Evolutionary conservation across 2,329 filamentous ascomycete species (phyloP).

Genomic region (Pseudocercospora pini-densiflorae): DNA sequence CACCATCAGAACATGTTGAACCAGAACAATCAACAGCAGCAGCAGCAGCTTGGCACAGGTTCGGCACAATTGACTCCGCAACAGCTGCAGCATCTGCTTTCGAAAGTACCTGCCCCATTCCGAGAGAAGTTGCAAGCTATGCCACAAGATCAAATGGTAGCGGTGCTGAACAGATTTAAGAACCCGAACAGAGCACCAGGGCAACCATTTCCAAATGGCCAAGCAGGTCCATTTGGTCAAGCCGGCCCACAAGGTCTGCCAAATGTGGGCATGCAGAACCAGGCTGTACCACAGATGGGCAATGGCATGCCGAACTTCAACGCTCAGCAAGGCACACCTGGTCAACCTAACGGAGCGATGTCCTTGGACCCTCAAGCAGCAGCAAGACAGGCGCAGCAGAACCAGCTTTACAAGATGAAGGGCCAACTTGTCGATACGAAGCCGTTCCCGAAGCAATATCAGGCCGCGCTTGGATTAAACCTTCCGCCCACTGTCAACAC

Average conservation of each 20-base stretch:
- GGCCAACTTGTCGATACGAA: slow-evolving; percentile 24
- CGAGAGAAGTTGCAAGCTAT: slow-evolving; percentile 25
- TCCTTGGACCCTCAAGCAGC: slow-evolving; percentile 17
- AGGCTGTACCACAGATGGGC: slow-evolving; percentile 24
- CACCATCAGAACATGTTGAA: slow-evolving; percentile 40
- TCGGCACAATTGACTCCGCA: slow-evolving; percentile 20
- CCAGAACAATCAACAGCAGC: slow-evolving; percentile 43
- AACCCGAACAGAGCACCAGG: slow-evolving; percentile 19
- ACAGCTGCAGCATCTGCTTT: slow-evolving; percentile 18
- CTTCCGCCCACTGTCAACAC: slow-evolving; percentile 57
- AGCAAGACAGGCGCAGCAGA: slow-evolving; percentile 22
- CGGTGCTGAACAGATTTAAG: slow-evolving; percentile 21
- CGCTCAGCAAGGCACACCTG: slow-evolving; percentile 18
- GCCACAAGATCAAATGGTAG: slow-evolving; percentile 22
- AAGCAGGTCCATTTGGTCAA: slow-evolving; percentile 7
- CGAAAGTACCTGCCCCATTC: slow-evolving; percentile 23
- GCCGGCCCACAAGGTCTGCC: slow-evolving; percentile 20
- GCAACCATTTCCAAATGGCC: neutral
- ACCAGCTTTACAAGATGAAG: slow-evolving; percentile 21
- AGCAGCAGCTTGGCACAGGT: slow-evolving; percentile 34
- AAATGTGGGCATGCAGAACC: slow-evolving; percentile 19
- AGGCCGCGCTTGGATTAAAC: slow-evolving; percentile 21
- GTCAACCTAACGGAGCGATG: slow-evolving; percentile 23
- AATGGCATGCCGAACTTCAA: slow-evolving; percentile 30
- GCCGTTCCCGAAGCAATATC: slow-evolving; percentile 24